These are phyloP conservation scores for Agaricus bisporus DNA, from an alignment of 768 basidiomycete species.

Conservation along the genomic window DNA sequence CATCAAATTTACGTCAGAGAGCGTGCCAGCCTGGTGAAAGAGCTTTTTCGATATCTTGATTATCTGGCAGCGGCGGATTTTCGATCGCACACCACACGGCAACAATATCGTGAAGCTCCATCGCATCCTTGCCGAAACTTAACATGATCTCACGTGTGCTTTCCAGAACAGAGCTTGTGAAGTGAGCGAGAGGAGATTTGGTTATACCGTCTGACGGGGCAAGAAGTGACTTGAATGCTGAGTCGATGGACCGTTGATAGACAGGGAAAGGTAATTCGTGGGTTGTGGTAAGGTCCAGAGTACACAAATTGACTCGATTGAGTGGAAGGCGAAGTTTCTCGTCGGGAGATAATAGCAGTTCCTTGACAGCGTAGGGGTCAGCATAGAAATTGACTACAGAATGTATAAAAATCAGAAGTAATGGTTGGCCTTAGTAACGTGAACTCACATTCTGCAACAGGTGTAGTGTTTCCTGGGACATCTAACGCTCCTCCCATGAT, in stretches of 20 bases:
- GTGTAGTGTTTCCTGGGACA: conserved; percentile 81
- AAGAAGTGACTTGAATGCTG: conserved; percentile 43
- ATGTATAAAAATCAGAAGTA: background rate
- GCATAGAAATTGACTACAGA: conserved; percentile 76
- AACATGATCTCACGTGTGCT: conserved; percentile 72
- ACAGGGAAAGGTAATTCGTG: conserved; percentile 72
- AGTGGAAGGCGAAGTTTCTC: conserved; percentile 45
- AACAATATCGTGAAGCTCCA: conserved; percentile 89
- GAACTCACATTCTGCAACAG: conserved; percentile 76
- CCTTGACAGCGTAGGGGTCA: conserved; percentile 78
- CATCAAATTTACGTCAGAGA: conserved; percentile 48
- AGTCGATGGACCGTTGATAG: conserved; percentile 57
- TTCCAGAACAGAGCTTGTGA: conserved; percentile 76
- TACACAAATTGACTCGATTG: conserved; percentile 62
- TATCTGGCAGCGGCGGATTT: conserved; percentile 46
- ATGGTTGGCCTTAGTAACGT: background rate
- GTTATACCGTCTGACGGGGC: conserved; percentile 37
- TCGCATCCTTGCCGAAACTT: conserved; percentile 73
- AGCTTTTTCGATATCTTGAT: conserved; percentile 2
- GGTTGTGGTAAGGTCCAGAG: conserved; percentile 77
- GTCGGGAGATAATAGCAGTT: conserved; percentile 44
- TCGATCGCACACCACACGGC: conserved; percentile 85
- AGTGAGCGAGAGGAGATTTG: conserved; percentile 64
- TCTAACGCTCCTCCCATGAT: conserved; percentile 95
- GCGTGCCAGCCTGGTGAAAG: conserved; percentile 52